Percentiles rank a stretch among this genome's conserved stretches.
Evolutionary conservation across 2,329 filamentous ascomycete species (phyloP).

Genomic region (Apiospora phragmitis): DNA sequence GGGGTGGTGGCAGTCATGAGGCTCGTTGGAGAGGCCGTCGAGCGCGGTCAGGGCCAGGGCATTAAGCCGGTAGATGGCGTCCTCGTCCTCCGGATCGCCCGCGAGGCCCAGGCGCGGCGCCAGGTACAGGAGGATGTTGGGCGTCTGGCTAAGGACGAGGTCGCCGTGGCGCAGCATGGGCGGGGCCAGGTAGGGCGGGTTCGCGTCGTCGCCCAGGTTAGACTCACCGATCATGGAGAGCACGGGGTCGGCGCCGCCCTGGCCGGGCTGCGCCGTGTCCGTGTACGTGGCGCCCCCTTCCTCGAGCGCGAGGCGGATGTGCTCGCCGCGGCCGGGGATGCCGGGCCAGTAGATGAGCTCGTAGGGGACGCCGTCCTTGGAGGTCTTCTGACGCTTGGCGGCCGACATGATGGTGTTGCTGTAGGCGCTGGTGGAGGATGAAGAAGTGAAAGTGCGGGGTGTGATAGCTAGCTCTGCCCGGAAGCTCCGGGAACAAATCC

Average conservation of each 20-base stretch:
- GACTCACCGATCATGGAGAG: conserved; percentile 44
- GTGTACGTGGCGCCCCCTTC: conserved; percentile 64
- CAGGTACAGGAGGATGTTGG: conserved; percentile 73
- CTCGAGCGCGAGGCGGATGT: conserved; percentile 72
- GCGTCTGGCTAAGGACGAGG: conserved; percentile 66
- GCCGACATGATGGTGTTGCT: background rate
- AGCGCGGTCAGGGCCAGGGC: conserved; percentile 67
- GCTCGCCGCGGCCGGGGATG: conserved; percentile 74
- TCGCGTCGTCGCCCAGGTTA: conserved; percentile 51
- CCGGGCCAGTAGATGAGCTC: conserved; percentile 71
- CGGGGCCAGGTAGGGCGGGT: conserved; percentile 66
- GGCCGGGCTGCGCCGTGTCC: conserved; percentile 49
- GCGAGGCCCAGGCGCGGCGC: conserved; percentile 60
- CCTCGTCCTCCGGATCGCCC: conserved; percentile 28
- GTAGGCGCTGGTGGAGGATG: too few species aligned
- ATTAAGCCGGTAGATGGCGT: conserved; percentile 59
- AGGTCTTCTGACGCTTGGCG: conserved; percentile 40
- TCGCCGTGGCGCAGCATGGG: conserved; percentile 65
- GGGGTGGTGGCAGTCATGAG: conserved; percentile 80
- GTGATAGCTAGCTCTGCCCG: background rate
- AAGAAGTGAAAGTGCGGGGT: background rate
- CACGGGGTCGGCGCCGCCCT: conserved; percentile 53
- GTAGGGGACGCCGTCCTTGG: conserved; percentile 50
- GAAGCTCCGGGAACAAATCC: background rate
- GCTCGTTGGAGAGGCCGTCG: conserved; percentile 69